Evolutionary conservation across 2,329 filamentous ascomycete species (phyloP), one percentile per base, ranked within the genome.

Genomic region (Sclerotinia glacialis): DNA sequence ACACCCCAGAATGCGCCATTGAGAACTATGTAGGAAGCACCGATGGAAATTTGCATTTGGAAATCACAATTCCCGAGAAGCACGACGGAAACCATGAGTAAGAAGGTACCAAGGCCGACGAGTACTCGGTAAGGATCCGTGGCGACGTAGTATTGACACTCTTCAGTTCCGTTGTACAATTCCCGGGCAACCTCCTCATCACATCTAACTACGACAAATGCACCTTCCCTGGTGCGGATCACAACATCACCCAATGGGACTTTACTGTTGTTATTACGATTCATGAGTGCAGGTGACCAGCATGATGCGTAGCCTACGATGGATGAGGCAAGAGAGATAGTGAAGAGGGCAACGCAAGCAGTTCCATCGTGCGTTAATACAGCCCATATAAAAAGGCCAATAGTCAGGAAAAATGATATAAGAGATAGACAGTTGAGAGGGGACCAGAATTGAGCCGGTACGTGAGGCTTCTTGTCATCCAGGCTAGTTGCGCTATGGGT

Each of bases 41-140:
- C 85, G 67, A 88, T 84, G 14, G 85, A 82, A 12, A 84, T 81
- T 75, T 89, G 86, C 68, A 83, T 83, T 54, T 81, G 79, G 80
- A 85, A 87, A n/a, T 80, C 81, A 75, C 85, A 86, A 73, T 88
- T 88, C 1, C 85, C 86, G 44, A 89, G 76, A 18, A 87, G 76
- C 16, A 89, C 83, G 14, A 89, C 84, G 1, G 83, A 81, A 4
- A 84, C 73, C 86, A 89, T 89, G 54, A 89, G 80, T 34, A 88
- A 70, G 11, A 85, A 80, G 11, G 86, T 89, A 44, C 83, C 85
- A 2, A 83, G 52, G 0, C 81, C 85, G 77, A 88, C 86, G 9
- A 87, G 79, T 0, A 79, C 74, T 26, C 83, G 81, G 73, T 87
- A 86, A 1, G 71, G n/a, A 73, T 77, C 61, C 3, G 67, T 37